These are phyloP conservation scores for Astrephomene gubernaculifera DNA, from an alignment of 139 green algal species.

Conservation along the genomic window DNA sequence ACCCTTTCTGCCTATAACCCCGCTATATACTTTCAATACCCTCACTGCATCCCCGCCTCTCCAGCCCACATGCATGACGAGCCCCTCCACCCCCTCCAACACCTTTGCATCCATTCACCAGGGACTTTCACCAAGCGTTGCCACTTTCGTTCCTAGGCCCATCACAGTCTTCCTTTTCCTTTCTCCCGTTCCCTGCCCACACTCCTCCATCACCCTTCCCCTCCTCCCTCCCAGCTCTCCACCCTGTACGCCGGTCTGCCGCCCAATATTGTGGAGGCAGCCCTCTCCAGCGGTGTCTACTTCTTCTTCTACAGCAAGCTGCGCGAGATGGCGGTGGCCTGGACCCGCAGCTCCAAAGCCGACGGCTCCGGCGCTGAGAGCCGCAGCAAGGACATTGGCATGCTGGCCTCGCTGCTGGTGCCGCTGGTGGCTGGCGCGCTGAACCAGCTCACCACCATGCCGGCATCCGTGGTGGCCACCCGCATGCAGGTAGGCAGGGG, in stretches of 20 bases:
- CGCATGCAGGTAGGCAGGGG: slow-evolving; percentile 78
- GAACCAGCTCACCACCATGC: slow-evolving; percentile 92
- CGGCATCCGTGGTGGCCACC: slow-evolving; percentile 90
- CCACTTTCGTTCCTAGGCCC: no score
- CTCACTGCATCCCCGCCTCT: no score
- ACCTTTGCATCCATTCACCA: no score
- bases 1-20: no score
- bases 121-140: no score
- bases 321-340: slow-evolving; percentile 22
- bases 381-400: slow-evolving; percentile 63
- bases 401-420: slow-evolving; percentile 79
- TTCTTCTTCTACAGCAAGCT: slow-evolving; percentile 59
- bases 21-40: no score
- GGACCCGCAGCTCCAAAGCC: background rate
- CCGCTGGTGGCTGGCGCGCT: slow-evolving; percentile 76
- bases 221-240: slow-evolving; percentile 8
- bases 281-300: slow-evolving; percentile 56
- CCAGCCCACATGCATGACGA: no score
- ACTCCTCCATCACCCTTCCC: background rate
- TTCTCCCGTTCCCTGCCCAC: background rate
- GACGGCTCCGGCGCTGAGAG: background rate
- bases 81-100: no score
- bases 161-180: no score
- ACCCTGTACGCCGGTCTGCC: slow-evolving; percentile 42
- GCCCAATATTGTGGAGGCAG: slow-evolving; percentile 45